Conservation (phyloP, 1,139 yeast species). For the Pichia terricola region DNA sequence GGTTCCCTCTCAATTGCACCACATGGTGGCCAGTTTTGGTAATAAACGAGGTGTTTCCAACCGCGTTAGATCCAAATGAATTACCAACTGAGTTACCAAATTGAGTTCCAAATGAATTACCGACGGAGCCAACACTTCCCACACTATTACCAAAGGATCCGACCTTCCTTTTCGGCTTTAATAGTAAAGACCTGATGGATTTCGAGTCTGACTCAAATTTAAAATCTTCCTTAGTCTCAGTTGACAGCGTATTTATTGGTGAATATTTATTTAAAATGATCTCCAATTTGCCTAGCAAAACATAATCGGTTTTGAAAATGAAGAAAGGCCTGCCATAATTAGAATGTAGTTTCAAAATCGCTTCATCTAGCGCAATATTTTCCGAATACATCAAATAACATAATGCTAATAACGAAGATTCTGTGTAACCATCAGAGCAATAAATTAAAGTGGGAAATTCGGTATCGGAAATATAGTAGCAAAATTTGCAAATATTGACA, state of each 20-base stretch:
- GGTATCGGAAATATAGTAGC: constrained; percentile 32
- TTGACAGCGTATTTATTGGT: constrained; percentile 28
- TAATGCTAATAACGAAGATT: constrained; percentile 65
- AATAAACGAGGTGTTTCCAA: constrained; percentile 8
- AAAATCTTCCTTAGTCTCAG: constrained; percentile 5
- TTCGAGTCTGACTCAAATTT: constrained; percentile 15
- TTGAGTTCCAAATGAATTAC: background rate
- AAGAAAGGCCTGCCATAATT: constrained; percentile 71
- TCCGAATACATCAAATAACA: constrained; percentile 63
- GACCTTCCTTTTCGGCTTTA: constrained; percentile 14
- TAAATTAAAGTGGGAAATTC: constrained; percentile 41
- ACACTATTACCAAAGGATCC: constrained; percentile 7
- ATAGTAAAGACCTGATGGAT: constrained; percentile 14
- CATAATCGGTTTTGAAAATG: constrained; percentile 68
- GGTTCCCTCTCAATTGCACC: constrained; percentile 20
- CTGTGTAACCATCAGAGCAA: constrained; percentile 91
- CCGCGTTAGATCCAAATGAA: background rate
- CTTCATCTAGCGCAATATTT: constrained; percentile 38
- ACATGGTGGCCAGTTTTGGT: constrained; percentile 24
- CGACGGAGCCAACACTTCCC: background rate
- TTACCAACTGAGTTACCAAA: background rate
- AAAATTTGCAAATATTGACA: constrained; percentile 53
- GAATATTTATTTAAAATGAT: constrained; percentile 46
- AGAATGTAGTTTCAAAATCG: constrained; percentile 50
- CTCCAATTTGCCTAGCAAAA: constrained; percentile 55